Conservation (phyloP, 2,329 filamentous ascomycete genomes). For the Colletotrichum salicis region DNA sequence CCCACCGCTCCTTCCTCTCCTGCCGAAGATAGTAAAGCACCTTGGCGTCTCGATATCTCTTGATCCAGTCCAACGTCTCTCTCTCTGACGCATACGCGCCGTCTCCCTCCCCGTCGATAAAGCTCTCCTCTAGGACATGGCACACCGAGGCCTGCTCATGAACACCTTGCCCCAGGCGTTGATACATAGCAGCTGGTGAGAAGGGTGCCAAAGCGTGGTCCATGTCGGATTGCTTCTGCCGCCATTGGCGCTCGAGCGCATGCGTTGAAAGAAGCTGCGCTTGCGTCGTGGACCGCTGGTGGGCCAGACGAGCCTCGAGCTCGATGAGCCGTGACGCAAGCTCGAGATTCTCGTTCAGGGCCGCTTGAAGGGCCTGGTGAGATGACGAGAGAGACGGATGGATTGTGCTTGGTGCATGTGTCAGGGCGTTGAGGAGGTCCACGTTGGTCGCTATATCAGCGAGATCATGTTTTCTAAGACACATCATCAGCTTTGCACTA, state of each 20-base stretch:
- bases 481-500: not conserved
- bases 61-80: slow-evolving; percentile 87
- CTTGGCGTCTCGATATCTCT: slow-evolving; percentile 81
- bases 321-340: slow-evolving; percentile 72
- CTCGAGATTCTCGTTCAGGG: slow-evolving; percentile 77
- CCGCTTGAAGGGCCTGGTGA: slow-evolving; percentile 70
- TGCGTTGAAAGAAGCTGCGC: slow-evolving; percentile 85
- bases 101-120: slow-evolving; percentile 71
- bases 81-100: slow-evolving; percentile 73
- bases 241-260: slow-evolving; percentile 92
- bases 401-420: slow-evolving; percentile 71
- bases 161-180: slow-evolving; percentile 79
- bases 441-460: slow-evolving; percentile 73
- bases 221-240: slow-evolving; percentile 87
- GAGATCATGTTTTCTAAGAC: slow-evolving; percentile 79
- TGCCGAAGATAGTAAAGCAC: slow-evolving; percentile 81
- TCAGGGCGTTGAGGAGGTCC: slow-evolving; percentile 77
- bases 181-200: slow-evolving; percentile 87
- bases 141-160: slow-evolving; percentile 86
- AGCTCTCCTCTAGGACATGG: slow-evolving; percentile 89
- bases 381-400: slow-evolving; percentile 79
- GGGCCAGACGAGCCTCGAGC: slow-evolving; percentile 66
- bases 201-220: slow-evolving; percentile 86
- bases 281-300: slow-evolving; percentile 77
- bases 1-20: slow-evolving; percentile 93